Conservation (phyloP, 139 green algal species). For the Desmodesmus armatus region DNA sequence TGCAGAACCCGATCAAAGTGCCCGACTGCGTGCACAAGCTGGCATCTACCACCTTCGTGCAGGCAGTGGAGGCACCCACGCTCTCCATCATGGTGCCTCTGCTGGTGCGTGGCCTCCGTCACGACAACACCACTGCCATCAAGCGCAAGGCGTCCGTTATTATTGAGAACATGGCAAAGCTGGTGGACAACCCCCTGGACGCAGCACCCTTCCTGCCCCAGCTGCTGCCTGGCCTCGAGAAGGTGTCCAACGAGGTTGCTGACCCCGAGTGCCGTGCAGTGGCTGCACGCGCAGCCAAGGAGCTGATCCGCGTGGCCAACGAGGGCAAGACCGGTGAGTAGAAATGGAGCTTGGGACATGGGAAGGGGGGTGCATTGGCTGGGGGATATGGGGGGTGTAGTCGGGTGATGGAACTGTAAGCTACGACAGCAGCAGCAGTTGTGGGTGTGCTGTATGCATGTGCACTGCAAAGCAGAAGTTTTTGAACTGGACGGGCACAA, state of each 20-base stretch:
- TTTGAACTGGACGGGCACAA: too few species aligned
- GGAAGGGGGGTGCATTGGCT: constrained; percentile 2
- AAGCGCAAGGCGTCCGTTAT: constrained; percentile 91
- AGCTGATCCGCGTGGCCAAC: constrained; percentile 64
- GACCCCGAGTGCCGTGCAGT: constrained; percentile 91
- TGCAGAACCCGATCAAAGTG: constrained; percentile 75
- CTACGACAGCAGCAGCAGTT: too few species aligned
- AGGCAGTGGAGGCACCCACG: constrained; percentile 79
- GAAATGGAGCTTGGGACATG: too few species aligned
- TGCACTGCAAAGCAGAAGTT: too few species aligned
- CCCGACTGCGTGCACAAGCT: constrained; percentile 94
- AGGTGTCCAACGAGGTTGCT: constrained; percentile 69
- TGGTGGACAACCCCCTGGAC: constrained; percentile 89
- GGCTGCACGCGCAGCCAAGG: constrained; percentile 66
- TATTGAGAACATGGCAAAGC: constrained; percentile 96
- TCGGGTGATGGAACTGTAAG: too few species aligned
- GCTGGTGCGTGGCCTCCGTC: constrained; percentile 84
- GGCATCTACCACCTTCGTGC: constrained; percentile 91
- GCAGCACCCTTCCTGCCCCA: constrained; percentile 89
- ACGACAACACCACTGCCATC: constrained; percentile 87
- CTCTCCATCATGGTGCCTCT: constrained; percentile 93
- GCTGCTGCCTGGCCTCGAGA: constrained; percentile 81
- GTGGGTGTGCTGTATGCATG: too few species aligned
- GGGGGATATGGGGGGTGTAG: neutral
- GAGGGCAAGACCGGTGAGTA: constrained; percentile 65